Percentiles rank a stretch among this genome's conserved stretches.
Evolutionary conservation across 192 early-diverging fungal genomes (phyloP).

Genomic region (Backusella sp.): DNA sequence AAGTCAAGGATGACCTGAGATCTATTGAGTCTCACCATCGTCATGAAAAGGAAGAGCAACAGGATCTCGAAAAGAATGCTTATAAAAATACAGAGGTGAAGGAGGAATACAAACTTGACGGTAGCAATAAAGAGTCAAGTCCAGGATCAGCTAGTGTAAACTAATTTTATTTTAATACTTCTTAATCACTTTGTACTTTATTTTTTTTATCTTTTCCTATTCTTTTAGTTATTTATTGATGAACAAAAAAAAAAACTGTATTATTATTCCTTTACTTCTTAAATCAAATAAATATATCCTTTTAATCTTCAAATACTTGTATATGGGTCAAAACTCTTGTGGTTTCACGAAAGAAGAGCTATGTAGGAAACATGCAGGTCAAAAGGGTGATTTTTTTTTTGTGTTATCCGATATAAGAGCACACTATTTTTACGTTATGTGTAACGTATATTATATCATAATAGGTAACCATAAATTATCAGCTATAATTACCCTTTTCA

Average conservation of each 20-base stretch:
- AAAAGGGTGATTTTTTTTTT: neutral
- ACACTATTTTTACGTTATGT: neutral
- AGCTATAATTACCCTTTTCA: neutral
- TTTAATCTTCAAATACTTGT: neutral
- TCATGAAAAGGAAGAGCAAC: neutral
- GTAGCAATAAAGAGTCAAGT: neutral
- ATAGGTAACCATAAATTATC: neutral
- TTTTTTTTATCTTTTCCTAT: neutral
- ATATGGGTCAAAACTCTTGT: neutral
- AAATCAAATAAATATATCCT: neutral
- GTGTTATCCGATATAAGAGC: neutral
- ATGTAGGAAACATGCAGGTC: neutral
- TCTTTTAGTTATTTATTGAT: neutral
- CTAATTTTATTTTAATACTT: neutral
- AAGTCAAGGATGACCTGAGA: constrained; percentile 14
- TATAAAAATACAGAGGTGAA: neutral
- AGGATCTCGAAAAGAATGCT: neutral
- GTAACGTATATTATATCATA: neutral
- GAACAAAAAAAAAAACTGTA: neutral
- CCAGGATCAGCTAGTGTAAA: neutral
- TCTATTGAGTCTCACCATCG: constrained; percentile 12
- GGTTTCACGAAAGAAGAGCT: neutral
- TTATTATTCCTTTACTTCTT: neutral
- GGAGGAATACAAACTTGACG: neutral
- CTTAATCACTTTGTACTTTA: neutral